Percentiles rank a stretch among this genome's conserved stretches.
phyloP scores from a whole-genome alignment of 345 rosid genomes.

The Noccaea caerulescens region DNA sequence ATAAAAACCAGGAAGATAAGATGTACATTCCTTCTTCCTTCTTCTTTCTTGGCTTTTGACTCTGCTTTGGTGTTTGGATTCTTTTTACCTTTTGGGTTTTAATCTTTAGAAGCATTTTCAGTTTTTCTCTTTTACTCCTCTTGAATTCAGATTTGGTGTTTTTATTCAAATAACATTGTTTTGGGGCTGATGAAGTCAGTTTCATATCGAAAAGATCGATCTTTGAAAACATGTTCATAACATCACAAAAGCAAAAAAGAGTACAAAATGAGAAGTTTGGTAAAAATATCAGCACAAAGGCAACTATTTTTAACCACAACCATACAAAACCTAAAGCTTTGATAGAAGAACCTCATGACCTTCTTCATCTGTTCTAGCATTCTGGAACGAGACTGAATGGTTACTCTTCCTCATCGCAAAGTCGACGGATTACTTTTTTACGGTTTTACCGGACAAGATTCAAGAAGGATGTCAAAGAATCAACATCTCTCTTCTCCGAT shows the following conservation, averaged over 20 bases:
- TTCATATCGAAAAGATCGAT: background rate
- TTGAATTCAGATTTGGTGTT: background rate
- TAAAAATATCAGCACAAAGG: background rate
- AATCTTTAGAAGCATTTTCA: background rate
- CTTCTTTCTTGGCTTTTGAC: constrained; percentile 1
- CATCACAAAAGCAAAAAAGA: background rate
- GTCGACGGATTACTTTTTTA: constrained; percentile 22
- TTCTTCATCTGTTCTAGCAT: constrained; percentile 37
- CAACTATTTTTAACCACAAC: background rate
- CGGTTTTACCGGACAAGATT: constrained; percentile 63
- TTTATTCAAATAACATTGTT: background rate
- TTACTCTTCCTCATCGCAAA: background rate
- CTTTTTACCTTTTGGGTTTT: constrained; percentile 15
- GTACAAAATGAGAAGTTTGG: constrained; percentile 5
- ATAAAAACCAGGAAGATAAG: constrained; percentile 37
- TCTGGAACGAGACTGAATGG: constrained; percentile 35
- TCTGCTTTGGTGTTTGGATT: constrained; percentile 31
- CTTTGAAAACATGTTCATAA: background rate
- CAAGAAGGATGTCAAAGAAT: constrained; percentile 81
- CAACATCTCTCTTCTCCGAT: constrained; percentile 88
- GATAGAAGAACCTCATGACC: background rate
- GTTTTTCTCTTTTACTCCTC: background rate
- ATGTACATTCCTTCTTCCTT: constrained; percentile 42
- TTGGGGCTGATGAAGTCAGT: background rate
- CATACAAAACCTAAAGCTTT: constrained; percentile 1